phyloP scores from a whole-genome alignment of 2,329 filamentous ascomycete genomes.

The Paraphaeosphaeria sporulosa region DNA sequence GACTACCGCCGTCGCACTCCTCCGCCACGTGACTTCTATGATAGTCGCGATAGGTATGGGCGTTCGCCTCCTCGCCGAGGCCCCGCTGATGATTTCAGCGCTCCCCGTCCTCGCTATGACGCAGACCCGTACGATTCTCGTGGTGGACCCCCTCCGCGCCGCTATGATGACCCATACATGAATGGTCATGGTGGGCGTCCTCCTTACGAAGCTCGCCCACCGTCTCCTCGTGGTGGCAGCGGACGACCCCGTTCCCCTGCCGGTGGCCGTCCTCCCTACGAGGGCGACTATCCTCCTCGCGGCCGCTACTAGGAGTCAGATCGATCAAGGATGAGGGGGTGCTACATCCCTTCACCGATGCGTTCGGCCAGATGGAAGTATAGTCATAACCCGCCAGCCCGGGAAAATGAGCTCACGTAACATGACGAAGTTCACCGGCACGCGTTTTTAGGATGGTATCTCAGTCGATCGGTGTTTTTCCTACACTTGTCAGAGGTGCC shows the following conservation, averaged over 20 bases:
- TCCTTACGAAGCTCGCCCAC: conserved; percentile 58
- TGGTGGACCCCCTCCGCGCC: conserved; percentile 62
- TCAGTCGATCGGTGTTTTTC: not conserved
- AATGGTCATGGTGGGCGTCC: conserved; percentile 63
- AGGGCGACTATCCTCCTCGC: conserved; percentile 57
- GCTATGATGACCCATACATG: conserved; percentile 66
- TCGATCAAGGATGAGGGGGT: not conserved
- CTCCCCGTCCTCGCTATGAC: conserved; percentile 69
- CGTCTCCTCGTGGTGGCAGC: conserved; percentile 49
- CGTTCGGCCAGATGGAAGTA: not conserved
- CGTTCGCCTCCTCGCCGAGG: conserved; percentile 71
- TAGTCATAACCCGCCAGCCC: not conserved
- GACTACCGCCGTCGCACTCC: conserved; percentile 86
- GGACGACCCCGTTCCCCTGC: conserved; percentile 57
- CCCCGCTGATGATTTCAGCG: conserved; percentile 76
- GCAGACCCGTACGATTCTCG: conserved; percentile 75
- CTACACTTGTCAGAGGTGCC: not conserved
- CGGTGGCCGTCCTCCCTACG: conserved; percentile 69
- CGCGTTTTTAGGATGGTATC: not conserved
- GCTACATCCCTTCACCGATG: not conserved
- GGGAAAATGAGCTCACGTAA: not conserved
- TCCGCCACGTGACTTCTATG: conserved; percentile 85
- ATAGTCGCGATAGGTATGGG: conserved; percentile 70
- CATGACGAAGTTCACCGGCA: not conserved
- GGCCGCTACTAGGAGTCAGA: conserved; percentile 41